Base-by-base conservation (phyloP, 1,284 basidiomycete genomes). In the Bondarzewia mesenterica region DNA sequence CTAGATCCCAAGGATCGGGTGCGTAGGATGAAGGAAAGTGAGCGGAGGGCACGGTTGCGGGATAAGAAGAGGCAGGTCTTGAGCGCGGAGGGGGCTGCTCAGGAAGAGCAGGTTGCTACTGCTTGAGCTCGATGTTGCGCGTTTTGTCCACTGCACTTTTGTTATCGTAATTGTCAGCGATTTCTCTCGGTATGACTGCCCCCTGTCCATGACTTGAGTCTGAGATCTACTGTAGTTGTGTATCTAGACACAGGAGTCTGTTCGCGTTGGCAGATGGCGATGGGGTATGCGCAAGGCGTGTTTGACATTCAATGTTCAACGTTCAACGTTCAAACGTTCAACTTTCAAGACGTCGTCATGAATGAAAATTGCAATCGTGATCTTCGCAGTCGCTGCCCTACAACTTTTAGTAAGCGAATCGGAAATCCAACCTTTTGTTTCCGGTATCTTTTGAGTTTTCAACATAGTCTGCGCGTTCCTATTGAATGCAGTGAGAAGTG, bases 401-500 rank as follows among this genome's bases (percentile, higher is more conserved):
- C 39, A 21, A 23, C 20, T 23, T 43, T 63, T 62, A 80, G 56
- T 80, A 78, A 6, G 69, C 73, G 55, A 82, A 81, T 14, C 78
- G 67, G 68, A 82, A 81, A 55, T 81, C 78, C 45, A 81, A 57
- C 47, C 74, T 66, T 47, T 71, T 58, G 56, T 82, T 82, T 16
- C 80, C 80, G 57, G 70, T 61, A 50, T 84, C 80, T 42, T 68
- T 74, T 10, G 79, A 81, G 15, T 67, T 78, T 51, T 77, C 71
- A 0, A 81, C 55, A 56, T 82, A 82, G 41, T 77, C 62, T 51
- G 70, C 63, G 60, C 71, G 72, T 58, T 81, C 69, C 79, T 81
- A 55, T 22, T 36, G 39, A 45, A 15, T 18, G 16, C 22, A 18
- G 23, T 22, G 35, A 3, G 7, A 25, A 16, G 44, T 26, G 21